Conservation (phyloP, 2,329 filamentous ascomycete species). For the Monilinia aucupariae region DNA sequence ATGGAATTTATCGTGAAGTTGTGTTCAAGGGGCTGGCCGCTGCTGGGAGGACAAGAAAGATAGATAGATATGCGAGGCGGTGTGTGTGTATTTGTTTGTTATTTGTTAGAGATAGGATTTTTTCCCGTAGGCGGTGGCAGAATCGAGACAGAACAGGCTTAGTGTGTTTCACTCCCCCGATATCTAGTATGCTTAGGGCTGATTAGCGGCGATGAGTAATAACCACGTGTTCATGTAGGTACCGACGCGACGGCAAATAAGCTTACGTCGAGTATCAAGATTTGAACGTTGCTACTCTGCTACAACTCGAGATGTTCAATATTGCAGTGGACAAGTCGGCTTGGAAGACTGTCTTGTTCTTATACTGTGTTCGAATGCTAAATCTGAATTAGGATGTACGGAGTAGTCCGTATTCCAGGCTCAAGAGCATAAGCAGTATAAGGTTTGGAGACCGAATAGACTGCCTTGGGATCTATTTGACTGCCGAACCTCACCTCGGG, state of each 20-base stretch:
- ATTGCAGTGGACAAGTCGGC: too few relatives aligned
- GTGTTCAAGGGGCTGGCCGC: slow-evolving; percentile 2
- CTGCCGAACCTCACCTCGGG: too few relatives aligned
- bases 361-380: slow-evolving; percentile 8
- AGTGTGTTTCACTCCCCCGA: not conserved
- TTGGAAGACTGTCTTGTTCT: too few relatives aligned
- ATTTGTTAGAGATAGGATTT: not conserved
- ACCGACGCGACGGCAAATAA: slow-evolving; percentile 1
- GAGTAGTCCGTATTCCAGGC: too few relatives aligned
- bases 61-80: slow-evolving; percentile 5
- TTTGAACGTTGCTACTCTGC: too few relatives aligned
- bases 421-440: too few relatives aligned
- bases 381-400: slow-evolving; percentile 14
- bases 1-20: not conserved
- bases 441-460: too few relatives aligned
- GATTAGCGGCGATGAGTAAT: slow-evolving; percentile 11
- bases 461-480: too few relatives aligned
- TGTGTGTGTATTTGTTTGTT: not conserved
- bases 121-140: slow-evolving; percentile 8
- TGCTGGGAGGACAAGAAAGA: not conserved
- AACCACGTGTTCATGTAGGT: not conserved
- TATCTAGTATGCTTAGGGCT: slow-evolving; percentile 2
- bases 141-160: not conserved
- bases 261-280: too few relatives aligned
- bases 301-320: too few relatives aligned